Base-by-base conservation (phyloP, 345 rosid genomes). In the Eucalyptus coolabah region DNA sequence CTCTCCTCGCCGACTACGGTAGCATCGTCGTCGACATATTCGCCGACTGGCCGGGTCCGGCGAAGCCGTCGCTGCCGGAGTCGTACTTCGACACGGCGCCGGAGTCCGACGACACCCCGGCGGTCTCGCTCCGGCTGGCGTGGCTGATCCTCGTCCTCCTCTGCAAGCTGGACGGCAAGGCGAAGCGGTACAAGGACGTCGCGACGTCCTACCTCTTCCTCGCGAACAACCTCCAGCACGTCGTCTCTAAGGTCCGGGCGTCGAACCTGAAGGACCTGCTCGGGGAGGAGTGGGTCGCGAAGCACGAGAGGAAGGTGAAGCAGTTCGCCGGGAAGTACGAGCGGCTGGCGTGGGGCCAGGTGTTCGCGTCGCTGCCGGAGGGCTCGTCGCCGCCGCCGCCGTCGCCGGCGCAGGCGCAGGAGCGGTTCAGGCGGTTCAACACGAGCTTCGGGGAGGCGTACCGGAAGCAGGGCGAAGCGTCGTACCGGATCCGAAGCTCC, bases 181-280 rank as follows among this genome's bases (percentile, higher is more conserved):
- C 97, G 7, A 91, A 95, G 87, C 93, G 87, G 40, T 96, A 95
- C 93, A 95, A 94, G 45, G 94, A 94, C 86, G 91, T 90, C 40
- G 91, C 97, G 7, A 18, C 91, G 42, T 91, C 94, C 23, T 95
- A 95, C 89, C 94, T 97, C 89, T 97, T 95, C 94, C 89, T 97
- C 40, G 95, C 97, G 21, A 97, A 95, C 94, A 97, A 94, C 90
- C 92, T 95, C 81, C 97, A 94, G 37, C 93, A 95, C 92, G 93
- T 95, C 19, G 89, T 92, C 45, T 88, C 93, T 7, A 91, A 63
- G 54, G 97, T 91, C 88, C 93, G 93, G 17, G 89, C 95, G 30
- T 94, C 99, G 50, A 92, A 93, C 87, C 92, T 95, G 6, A 88
- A 63, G 86, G 87, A 87, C 28, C 85, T 96, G 28, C 94, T 95